A percentile compares a stretch with the other conserved stretches of the same genome.
Evolutionary conservation across 2,329 filamentous ascomycete genomes (phyloP).

Genomic region (Ceratocystis diversiconidia): DNA sequence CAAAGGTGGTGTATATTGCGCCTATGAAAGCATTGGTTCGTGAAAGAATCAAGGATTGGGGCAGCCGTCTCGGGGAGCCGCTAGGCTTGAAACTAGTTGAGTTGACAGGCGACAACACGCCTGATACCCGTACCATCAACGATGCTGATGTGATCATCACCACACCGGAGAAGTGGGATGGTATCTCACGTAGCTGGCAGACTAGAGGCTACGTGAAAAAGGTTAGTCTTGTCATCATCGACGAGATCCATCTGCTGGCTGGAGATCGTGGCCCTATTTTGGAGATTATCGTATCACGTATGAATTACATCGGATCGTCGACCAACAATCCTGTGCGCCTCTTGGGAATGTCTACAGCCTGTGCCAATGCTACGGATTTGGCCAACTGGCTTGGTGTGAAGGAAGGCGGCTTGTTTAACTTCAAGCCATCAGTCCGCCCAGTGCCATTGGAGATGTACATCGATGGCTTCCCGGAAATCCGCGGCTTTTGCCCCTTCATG

Average conservation of each 20-base stretch:
- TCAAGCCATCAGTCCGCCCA: constrained; percentile 88
- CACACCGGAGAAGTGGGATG: constrained; percentile 99
- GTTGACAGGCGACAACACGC: constrained; percentile 91
- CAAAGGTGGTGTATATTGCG: constrained; percentile 96
- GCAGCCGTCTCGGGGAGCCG: constrained; percentile 60
- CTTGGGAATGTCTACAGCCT: constrained; percentile 98
- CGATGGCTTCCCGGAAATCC: constrained; percentile 87
- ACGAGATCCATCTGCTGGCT: constrained; percentile 94
- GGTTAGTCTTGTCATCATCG: constrained; percentile 92
- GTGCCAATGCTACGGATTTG: constrained; percentile 85
- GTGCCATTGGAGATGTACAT: constrained; percentile 95
- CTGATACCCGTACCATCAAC: constrained; percentile 86
- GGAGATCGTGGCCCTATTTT: constrained; percentile 93
- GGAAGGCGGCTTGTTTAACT: constrained; percentile 92
- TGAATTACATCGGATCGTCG: constrained; percentile 97
- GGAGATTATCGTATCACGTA: constrained; percentile 84
- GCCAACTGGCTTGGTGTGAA: constrained; percentile 87
- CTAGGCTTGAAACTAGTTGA: constrained; percentile 87
- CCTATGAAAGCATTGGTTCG: constrained; percentile 98
- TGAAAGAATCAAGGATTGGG: constrained; percentile 93
- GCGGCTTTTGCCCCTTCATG: constrained; percentile 95
- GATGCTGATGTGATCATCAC: constrained; percentile 97
- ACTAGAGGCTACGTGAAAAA: constrained; percentile 91
- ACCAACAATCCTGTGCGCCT: constrained; percentile 79
- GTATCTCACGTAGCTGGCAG: constrained; percentile 97